Conservation (phyloP, 495 filamentous ascomycete species). For the Penicillium dipodomyicola region DNA sequence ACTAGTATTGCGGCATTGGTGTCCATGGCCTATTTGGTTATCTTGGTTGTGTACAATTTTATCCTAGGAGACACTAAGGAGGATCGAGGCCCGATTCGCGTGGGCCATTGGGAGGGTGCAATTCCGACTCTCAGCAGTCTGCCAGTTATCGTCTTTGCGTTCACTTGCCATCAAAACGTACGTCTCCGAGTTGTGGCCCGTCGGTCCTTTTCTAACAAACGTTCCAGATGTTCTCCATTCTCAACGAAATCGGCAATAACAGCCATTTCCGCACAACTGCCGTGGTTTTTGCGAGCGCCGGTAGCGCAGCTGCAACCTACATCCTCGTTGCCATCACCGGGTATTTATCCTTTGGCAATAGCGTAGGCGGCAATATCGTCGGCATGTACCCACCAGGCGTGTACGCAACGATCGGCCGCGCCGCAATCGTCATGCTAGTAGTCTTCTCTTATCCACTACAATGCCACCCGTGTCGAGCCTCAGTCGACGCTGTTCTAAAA, state of each 20-base stretch:
- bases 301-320: conserved; percentile 75
- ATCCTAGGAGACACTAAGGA: conserved; percentile 70
- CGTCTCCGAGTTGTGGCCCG: conserved; percentile 18
- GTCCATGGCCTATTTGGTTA: conserved; percentile 88
- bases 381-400: conserved; percentile 83
- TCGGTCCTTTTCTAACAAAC: conserved; percentile 11
- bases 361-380: conserved; percentile 86
- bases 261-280: conserved; percentile 75
- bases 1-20: conserved; percentile 89
- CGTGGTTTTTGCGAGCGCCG: conserved; percentile 81
- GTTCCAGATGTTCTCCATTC: conserved; percentile 90
- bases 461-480: conserved; percentile 91
- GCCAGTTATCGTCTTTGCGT: conserved; percentile 95
- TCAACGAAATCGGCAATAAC: conserved; percentile 90
- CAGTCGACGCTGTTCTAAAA: conserved; percentile 84
- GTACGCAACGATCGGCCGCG: conserved; percentile 85
- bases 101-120: conserved; percentile 73
- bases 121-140: conserved; percentile 79
- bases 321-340: conserved; percentile 91
- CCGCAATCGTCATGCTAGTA: conserved; percentile 93
- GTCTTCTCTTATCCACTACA: conserved; percentile 97
- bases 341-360: conserved; percentile 90
- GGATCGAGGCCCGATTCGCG: conserved; percentile 68
- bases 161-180: conserved; percentile 98
- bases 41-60: conserved; percentile 90